A percentile compares a stretch with the other conserved stretches of the same genome.
phyloP scores from a whole-genome alignment of 2,329 filamentous ascomycete species.

The Mycosphaerella sp. region DNA sequence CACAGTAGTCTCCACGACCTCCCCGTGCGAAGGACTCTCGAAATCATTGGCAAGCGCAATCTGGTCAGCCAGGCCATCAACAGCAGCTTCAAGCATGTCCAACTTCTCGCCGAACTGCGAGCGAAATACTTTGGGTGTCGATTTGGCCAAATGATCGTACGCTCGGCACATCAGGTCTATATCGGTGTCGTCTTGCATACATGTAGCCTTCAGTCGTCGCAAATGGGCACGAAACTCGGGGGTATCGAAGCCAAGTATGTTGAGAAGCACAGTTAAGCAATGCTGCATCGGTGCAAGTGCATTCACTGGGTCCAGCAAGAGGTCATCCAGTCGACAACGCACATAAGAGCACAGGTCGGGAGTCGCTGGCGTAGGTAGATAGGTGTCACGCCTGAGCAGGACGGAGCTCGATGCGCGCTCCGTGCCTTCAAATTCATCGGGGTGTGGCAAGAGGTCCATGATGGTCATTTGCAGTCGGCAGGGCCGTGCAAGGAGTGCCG shows the following conservation, averaged over 20 bases:
- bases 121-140: constrained; percentile 1
- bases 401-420: background rate
- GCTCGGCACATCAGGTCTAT: constrained; percentile 7
- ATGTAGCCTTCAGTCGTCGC: background rate
- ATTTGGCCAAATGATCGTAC: constrained; percentile 4
- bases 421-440: background rate
- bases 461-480: constrained; percentile 4
- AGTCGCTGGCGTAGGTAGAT: background rate
- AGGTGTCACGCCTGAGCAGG: constrained; percentile 3
- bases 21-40: background rate
- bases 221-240: background rate
- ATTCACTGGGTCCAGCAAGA: constrained; percentile 1
- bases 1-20: constrained; percentile 1
- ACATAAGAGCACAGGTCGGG: constrained; percentile 7
- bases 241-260: background rate
- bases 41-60: background rate
- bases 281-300: constrained; percentile 7
- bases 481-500: background rate
- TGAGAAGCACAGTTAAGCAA: background rate
- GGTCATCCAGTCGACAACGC: constrained; percentile 1
- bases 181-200: background rate
- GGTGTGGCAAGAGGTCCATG: background rate
- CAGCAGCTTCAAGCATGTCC: background rate
- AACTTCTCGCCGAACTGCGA: constrained; percentile 3
- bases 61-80: background rate